Base-by-base conservation (phyloP, 2,329 filamentous ascomycete species). In the Pseudogymnoascus sp. region DNA sequence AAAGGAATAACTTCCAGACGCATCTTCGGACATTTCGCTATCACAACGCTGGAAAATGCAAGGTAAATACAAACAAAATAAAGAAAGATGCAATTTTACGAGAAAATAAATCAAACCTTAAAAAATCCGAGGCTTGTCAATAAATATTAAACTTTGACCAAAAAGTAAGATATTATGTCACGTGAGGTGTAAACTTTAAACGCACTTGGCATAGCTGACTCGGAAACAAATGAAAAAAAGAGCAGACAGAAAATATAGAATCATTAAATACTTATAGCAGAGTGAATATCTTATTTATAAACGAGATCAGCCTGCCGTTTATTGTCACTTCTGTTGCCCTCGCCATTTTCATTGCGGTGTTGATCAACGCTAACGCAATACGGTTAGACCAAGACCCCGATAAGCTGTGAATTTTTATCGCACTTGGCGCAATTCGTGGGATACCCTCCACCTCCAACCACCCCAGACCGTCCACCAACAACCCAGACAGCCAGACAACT, bases 1-100 rank as follows among this genome's bases (percentile, higher is more conserved):
- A 65, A 87, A 77, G 9, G 62, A 25, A 30, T 58, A 38, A 8
- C 32, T 38, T 28, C 28, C 28, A 18, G 28, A 54, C 20, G 47
- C 47, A 54, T 54, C 47, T 54, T 34, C 28, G 28, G 28, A 34
- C 47, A 54, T 54, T 16, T 54, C 43, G 28, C 7, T 32, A 34
- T 20, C 9, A 34, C 47, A 54, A 54, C 47, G 47, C 47, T 54
- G 14, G 16, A 12, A 34, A 43, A 14, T 7, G 9, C 47, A 54
- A 32, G 28, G 30, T 16, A 34, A n/a, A 11, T 20, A 54, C 47
- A 54, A 54, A 32, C 6, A 54, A 54, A 32, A 32, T 20, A 30
- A 54, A 20, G 28, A 9, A 34, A 54, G 16, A 28, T 18, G 47
- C n/a, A 54, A 54, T n/a, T 54, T 34, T 14, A 54, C 16, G 18